Percentiles rank a stretch among this genome's conserved stretches.
phyloP scores from a whole-genome alignment of 108 stramenopile genomes.

The Thalassiosira profunda region DNA sequence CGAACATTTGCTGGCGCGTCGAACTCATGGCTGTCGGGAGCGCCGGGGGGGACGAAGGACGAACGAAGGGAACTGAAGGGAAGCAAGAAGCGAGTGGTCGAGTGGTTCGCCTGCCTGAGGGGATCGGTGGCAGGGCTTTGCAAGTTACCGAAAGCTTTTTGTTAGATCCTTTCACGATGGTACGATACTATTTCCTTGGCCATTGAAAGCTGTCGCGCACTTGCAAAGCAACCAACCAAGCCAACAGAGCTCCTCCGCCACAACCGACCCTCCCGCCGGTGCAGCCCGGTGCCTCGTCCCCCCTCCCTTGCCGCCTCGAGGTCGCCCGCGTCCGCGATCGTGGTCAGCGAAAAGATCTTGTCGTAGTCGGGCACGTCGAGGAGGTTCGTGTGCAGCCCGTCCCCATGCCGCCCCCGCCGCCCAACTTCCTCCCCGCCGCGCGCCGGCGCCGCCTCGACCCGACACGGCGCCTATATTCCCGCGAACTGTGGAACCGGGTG shows the following conservation, averaged over 20 bases:
- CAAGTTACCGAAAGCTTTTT: no score
- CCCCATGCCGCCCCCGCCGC: constrained; percentile 8
- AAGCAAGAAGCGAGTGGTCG: no score
- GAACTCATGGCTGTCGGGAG: background rate
- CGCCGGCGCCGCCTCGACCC: constrained; percentile 4
- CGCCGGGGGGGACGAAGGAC: background rate
- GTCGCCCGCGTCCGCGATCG: constrained; percentile 61
- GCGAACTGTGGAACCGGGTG: constrained; percentile 36
- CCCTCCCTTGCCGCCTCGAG: constrained; percentile 74
- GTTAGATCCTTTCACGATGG: no score
- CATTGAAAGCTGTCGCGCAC: no score
- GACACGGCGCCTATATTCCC: constrained; percentile 22
- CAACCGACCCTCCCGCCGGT: no score
- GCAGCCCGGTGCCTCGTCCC: no score
- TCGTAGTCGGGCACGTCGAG: constrained; percentile 87
- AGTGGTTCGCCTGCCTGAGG: no score
- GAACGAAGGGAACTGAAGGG: no score
- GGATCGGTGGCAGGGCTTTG: no score
- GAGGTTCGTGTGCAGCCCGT: constrained; percentile 89
- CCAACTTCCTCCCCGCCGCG: background rate
- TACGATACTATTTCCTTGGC: no score
- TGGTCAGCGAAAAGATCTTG: constrained; percentile 76
- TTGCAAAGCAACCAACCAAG: no score
- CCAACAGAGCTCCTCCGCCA: no score
- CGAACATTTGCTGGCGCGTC: constrained; percentile 41